These are phyloP conservation scores for Talaromyces marneffei DNA, from an alignment of 2,329 filamentous ascomycete species.

Conservation along the genomic window DNA sequence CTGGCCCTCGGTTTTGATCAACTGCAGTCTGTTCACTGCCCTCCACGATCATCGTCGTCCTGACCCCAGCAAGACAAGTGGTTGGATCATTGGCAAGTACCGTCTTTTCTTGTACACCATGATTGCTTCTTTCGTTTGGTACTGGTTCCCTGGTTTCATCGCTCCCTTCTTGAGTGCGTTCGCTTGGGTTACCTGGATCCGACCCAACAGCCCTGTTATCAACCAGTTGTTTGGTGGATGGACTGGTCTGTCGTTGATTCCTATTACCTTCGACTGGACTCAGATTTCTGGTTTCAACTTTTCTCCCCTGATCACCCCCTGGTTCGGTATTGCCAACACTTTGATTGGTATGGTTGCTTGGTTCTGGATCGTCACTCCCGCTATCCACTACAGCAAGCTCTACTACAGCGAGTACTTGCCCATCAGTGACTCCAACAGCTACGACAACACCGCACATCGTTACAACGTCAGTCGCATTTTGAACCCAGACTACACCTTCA, in stretches of 20 bases:
- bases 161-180: slow-evolving; percentile 65
- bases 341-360: slow-evolving; percentile 61
- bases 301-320: slow-evolving; percentile 64
- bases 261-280: slow-evolving; percentile 72
- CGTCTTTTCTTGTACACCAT: slow-evolving; percentile 59
- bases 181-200: slow-evolving; percentile 66
- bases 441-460: slow-evolving; percentile 60
- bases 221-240: slow-evolving; percentile 69
- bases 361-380: slow-evolving; percentile 55
- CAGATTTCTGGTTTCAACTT: slow-evolving; percentile 64
- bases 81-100: slow-evolving; percentile 62
- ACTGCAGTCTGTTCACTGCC: slow-evolving; percentile 63
- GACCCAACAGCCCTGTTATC: slow-evolving; percentile 60
- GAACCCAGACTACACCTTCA: slow-evolving; percentile 55
- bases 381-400: slow-evolving; percentile 59
- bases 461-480: slow-evolving; percentile 64
- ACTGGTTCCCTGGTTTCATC: slow-evolving; percentile 64
- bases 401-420: slow-evolving; percentile 63
- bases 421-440: slow-evolving; percentile 64
- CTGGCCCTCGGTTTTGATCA: slow-evolving; percentile 64
- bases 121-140: slow-evolving; percentile 56
- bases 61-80: slow-evolving; percentile 52
- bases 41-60: slow-evolving; percentile 61
- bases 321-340: slow-evolving; percentile 69
- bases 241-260: slow-evolving; percentile 62